A percentile compares a stretch with the other conserved stretches of the same genome.
Evolutionary conservation across 345 rosid genomes (phyloP).

Genomic region (Pugionium dolabratum): DNA sequence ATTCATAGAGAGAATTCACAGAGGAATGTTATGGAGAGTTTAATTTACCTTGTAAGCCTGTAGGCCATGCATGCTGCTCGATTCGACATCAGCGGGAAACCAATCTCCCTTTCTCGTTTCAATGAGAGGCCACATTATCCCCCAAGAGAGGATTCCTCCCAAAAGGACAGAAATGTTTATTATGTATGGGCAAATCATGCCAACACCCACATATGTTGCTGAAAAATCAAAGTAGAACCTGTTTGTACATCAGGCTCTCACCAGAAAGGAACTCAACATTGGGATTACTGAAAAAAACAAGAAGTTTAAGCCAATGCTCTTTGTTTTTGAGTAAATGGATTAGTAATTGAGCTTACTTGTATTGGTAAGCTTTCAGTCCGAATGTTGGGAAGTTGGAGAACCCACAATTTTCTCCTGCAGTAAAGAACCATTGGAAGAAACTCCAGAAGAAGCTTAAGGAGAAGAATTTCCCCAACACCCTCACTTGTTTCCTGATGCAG

Average conservation of each 20-base stretch:
- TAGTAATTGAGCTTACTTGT: slow-evolving; percentile 49
- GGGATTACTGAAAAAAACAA: slow-evolving; percentile 25
- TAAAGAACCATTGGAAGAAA: slow-evolving; percentile 87
- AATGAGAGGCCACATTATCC: slow-evolving; percentile 85
- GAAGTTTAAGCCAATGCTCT: slow-evolving; percentile 16
- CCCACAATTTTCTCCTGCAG: slow-evolving; percentile 65
- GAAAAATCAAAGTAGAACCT: slow-evolving; percentile 92
- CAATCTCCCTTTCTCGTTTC: slow-evolving; percentile 60
- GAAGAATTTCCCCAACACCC: slow-evolving; percentile 64
- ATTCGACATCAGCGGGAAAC: slow-evolving; percentile 46
- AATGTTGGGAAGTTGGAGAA: slow-evolving; percentile 72
- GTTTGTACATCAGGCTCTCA: slow-evolving; percentile 38
- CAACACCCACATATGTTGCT: slow-evolving; percentile 81
- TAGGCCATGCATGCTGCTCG: slow-evolving; percentile 57
- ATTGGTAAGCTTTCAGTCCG: slow-evolving; percentile 61
- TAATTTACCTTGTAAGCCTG: slow-evolving; percentile 69
- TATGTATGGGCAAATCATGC: slow-evolving; percentile 86
- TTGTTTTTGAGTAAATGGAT: neutral
- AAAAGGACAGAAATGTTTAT: slow-evolving; percentile 64
- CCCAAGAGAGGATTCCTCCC: slow-evolving; percentile 84
- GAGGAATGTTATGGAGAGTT: slow-evolving; percentile 18
- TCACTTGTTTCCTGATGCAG: slow-evolving; percentile 71
- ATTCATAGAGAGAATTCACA: slow-evolving; percentile 15
- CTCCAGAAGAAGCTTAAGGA: slow-evolving; percentile 84
- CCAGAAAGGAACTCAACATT: slow-evolving; percentile 31